Conservation (phyloP, 2,329 filamentous ascomycete genomes). For the Thielaviopsis musarum region DNA sequence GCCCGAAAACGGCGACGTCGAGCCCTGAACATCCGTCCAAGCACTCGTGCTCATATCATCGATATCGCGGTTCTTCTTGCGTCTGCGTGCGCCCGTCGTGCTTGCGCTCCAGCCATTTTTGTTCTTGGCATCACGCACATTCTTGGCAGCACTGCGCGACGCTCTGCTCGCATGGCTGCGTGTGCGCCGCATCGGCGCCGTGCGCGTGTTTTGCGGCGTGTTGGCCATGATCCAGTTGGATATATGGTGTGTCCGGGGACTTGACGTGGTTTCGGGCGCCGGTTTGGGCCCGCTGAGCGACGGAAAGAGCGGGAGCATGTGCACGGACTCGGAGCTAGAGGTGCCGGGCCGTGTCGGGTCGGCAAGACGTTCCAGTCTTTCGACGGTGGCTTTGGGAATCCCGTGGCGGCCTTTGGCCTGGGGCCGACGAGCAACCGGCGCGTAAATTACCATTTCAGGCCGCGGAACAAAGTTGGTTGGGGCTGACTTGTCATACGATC, state of each 20-base stretch:
- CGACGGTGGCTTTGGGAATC: conserved; percentile 28
- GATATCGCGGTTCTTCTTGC: conserved; percentile 19
- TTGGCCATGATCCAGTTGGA: neutral
- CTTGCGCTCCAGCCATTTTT: conserved; percentile 14
- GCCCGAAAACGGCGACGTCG: conserved; percentile 13
- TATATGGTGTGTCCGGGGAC: neutral
- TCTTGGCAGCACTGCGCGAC: conserved; percentile 40
- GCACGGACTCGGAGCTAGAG: neutral
- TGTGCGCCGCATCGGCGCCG: conserved; percentile 28
- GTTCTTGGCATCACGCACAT: conserved; percentile 39
- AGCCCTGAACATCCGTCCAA: conserved; percentile 35
- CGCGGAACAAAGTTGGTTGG: conserved; percentile 30
- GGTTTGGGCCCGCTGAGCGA: neutral
- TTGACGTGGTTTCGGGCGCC: neutral
- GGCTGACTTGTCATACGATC: conserved; percentile 15
- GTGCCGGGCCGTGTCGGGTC: conserved; percentile 16
- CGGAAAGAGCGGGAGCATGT: conserved; percentile 10
- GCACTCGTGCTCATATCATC: conserved; percentile 29
- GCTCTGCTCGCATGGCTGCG: conserved; percentile 34
- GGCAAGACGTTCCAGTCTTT: conserved; percentile 39
- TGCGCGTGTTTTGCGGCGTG: neutral
- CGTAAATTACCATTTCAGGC: conserved; percentile 30
- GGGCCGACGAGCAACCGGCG: conserved; percentile 36
- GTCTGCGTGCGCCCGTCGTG: conserved; percentile 12
- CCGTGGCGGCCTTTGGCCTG: conserved; percentile 21